Percentiles rank a stretch among this genome's conserved stretches.
Conservation (phyloP, 2,329 filamentous ascomycete species). For the Fusarium sp. region DNA sequence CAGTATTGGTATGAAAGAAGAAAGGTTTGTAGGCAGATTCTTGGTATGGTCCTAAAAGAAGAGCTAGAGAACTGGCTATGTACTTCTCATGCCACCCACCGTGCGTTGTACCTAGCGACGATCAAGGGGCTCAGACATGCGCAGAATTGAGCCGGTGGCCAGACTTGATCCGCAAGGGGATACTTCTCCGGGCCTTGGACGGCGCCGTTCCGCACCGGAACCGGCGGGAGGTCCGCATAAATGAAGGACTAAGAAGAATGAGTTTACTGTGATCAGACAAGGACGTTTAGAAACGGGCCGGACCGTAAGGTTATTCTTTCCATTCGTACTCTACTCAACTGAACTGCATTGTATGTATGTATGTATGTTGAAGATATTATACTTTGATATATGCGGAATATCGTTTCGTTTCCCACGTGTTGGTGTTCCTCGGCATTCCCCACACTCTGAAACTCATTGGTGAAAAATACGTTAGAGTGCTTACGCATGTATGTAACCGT, state of each 20-base stretch:
- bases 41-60: slow-evolving; percentile 2
- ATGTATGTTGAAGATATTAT: background rate
- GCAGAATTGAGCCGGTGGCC: slow-evolving; percentile 16
- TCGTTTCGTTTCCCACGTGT: slow-evolving; percentile 12
- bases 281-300: slow-evolving; percentile 26
- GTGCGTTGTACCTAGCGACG: slow-evolving; percentile 1
- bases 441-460: slow-evolving; percentile 1
- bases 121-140: slow-evolving; percentile 20
- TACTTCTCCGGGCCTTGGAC: slow-evolving; percentile 17
- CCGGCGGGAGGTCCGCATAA: background rate
- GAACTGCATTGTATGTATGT: background rate
- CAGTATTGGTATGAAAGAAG: background rate
- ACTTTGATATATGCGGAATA: background rate
- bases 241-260: background rate
- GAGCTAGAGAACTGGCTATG: slow-evolving; percentile 16
- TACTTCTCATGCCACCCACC: slow-evolving; percentile 2
- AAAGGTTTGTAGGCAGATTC: background rate
- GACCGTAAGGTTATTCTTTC: slow-evolving; percentile 22
- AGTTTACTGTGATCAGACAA: slow-evolving; percentile 10
- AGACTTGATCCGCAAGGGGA: slow-evolving; percentile 21
- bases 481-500: background rate
- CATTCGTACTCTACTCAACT: background rate
- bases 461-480: slow-evolving; percentile 14
- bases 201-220: slow-evolving; percentile 26
- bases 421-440: slow-evolving; percentile 9